Base-by-base conservation (phyloP, 2,329 filamentous ascomycete species). In the Trichoderma sp. region DNA sequence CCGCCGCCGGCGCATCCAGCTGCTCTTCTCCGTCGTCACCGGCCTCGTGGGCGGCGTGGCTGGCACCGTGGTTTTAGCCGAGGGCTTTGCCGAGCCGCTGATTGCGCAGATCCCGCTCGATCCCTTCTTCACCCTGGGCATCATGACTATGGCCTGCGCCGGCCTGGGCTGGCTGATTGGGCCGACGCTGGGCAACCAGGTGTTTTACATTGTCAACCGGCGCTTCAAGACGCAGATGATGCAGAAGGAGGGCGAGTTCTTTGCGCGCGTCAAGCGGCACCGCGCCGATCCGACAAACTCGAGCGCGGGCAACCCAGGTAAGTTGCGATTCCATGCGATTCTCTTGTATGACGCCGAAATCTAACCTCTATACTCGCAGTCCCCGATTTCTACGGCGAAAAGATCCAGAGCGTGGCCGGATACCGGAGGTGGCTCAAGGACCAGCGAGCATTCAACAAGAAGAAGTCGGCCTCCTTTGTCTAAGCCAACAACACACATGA, bases 401-500 rank as follows among this genome's bases (percentile, higher is more conserved):
- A 97, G 86, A 97, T 99, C 74, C 92, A 92, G 61, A 97, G 93
- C 74, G 93, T 98, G 25, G 86, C 89, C 64, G 94, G 92, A 56
- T 99, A 98, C 79, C 85, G 95, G 75, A 90, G 93, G 78, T 99
- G 95, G 95, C 82, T 99, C 75, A 98, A 97, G 84, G 95, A 99
- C 77, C 95, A 98, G 84, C 86, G 94, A 70, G 94, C 94, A 10
- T 99, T 97, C 82, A 97, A 97, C 83, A 93, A 93, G 84, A 97
- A 96, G 87, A 90, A 96, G 87, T 89, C 88, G 78, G 87, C 83
- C 72, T 87, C 82, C 74, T 88, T 89, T 78, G 80, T 89, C 71
- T 90, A 78, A 82, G 66, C 54, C 64, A 35, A n/a, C 5, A 19
- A 15, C 25, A 19, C 15, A 29, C 10, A 35, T 6, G 6, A 56